Conservation (phyloP, 75 land plant genomes). For the Picea sitchensis region DNA sequence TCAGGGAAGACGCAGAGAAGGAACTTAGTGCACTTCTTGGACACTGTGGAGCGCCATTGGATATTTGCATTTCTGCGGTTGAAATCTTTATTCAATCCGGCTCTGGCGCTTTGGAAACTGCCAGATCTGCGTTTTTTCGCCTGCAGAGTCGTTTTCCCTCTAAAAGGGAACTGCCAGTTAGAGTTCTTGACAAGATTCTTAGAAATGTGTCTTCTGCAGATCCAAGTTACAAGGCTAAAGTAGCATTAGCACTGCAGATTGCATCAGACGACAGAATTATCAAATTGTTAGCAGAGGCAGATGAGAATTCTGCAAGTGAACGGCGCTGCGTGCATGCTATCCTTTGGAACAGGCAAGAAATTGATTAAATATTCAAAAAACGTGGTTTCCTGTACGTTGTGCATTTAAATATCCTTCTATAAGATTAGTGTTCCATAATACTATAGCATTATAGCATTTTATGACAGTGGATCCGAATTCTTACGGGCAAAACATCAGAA, state of each 20-base stretch:
- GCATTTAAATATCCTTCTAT: not conserved
- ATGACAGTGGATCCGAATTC: slow-evolving; percentile 62
- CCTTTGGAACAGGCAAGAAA: slow-evolving; percentile 79
- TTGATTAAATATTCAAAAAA: not conserved
- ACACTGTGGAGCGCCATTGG: slow-evolving; percentile 44
- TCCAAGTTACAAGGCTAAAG: slow-evolving; percentile 27
- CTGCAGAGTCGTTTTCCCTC: slow-evolving; percentile 52
- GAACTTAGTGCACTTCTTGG: slow-evolving; percentile 63
- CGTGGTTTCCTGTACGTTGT: not conserved
- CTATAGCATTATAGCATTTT: not conserved
- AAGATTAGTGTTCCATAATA: not conserved
- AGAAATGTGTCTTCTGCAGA: slow-evolving; percentile 36
- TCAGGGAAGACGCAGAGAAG: slow-evolving; percentile 72
- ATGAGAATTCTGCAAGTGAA: slow-evolving; percentile 23
- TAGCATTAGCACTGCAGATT: slow-evolving; percentile 53
- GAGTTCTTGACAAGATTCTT: slow-evolving; percentile 55
- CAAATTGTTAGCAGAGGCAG: slow-evolving; percentile 23
- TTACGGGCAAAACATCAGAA: slow-evolving; percentile 59
- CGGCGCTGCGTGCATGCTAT: slow-evolving; percentile 60
- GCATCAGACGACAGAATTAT: slow-evolving; percentile 66
- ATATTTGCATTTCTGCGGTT: slow-evolving; percentile 66
- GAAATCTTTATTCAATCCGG: slow-evolving; percentile 57
- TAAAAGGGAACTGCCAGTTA: slow-evolving; percentile 48
- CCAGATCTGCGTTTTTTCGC: slow-evolving; percentile 46
- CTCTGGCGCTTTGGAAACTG: slow-evolving; percentile 46